Conservation (phyloP, 148 eudicot genomes). For the Camellia granthamiana region DNA sequence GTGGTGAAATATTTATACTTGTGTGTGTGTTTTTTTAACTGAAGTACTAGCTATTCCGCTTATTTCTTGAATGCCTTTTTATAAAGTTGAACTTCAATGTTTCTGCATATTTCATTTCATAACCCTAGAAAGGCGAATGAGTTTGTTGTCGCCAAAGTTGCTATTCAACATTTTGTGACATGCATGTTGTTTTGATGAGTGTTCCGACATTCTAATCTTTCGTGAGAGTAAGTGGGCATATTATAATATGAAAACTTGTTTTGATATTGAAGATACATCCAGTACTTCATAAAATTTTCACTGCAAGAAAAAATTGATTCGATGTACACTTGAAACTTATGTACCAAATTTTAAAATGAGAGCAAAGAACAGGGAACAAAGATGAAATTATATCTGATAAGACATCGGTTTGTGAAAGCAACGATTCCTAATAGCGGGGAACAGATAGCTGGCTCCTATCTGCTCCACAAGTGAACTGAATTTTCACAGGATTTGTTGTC, state of each 20-base stretch:
- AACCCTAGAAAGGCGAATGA: neutral
- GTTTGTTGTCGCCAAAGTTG: neutral
- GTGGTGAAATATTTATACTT: neutral
- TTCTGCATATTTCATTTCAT: neutral
- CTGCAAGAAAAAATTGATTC: neutral
- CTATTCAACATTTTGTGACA: neutral
- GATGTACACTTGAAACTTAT: neutral
- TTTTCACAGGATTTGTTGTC: neutral
- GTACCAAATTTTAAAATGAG: neutral
- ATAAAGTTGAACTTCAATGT: neutral
- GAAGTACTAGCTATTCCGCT: neutral
- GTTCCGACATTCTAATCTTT: neutral
- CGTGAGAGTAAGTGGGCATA: neutral
- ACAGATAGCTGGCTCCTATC: too few species aligned
- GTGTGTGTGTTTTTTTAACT: neutral
- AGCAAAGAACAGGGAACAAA: neutral
- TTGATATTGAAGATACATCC: neutral
- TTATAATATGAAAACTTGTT: neutral
- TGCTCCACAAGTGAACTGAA: too few species aligned
- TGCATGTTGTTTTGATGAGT: neutral
- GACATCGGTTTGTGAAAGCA: too few species aligned
- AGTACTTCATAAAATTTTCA: neutral
- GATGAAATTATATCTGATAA: too few species aligned
- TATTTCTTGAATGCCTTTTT: neutral
- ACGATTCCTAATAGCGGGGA: too few species aligned